Evolutionary conservation across 371 early-diverging fungal species (phyloP), one percentile per base, ranked within the genome.

Genomic region (Dinochytrium kinnereticum): DNA sequence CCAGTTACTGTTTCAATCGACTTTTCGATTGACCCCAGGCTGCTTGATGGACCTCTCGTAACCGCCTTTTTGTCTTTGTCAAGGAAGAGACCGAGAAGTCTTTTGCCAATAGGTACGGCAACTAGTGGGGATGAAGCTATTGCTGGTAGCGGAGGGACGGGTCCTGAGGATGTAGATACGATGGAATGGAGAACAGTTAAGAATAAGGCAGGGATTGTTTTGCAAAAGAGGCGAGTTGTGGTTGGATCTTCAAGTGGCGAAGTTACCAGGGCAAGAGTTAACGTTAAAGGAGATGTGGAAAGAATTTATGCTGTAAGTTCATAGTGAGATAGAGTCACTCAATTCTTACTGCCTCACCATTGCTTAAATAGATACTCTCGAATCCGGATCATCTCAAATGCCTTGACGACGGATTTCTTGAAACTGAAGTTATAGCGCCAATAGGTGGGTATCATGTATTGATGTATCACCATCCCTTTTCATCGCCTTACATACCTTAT

Each of bases 371-470:
- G 80, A 78, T 84, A 2, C 75, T 86, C 21, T 83, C 82, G 21
- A 81, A 86, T 67, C 85, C 85, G 3, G 82, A 80, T 39, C 82
- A 84, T 61, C 57, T 72, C 64, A 66, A 78, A 33, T 84, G 83
- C 51, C 61, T 83, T 21, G 78, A 84, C 26, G 81, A 82, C 3
- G 28, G 74, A 24, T 86, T 74, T 68, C 21, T 70, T 0, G 82
- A 76, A 17, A 74, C 82, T 31, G 61, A 61, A 3, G 5, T 34
- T 7, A 3, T 61, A 10, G 3, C 61, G 2, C 10, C 30, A 31
- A 31, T 61, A 3, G 61, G 61, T 61, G 17, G 2, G n/a, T n/a
- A n/a, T n/a, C n/a, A n/a, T n/a, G n/a, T n/a, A n/a, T n/a, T n/a
- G n/a, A n/a, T n/a, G n/a, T n/a, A n/a, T n/a, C n/a, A n/a, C n/a